Evolutionary conservation across 352 stramenopile species (phyloP), one percentile per base, ranked within the genome.

Genomic region (Phytopythium boreale): DNA sequence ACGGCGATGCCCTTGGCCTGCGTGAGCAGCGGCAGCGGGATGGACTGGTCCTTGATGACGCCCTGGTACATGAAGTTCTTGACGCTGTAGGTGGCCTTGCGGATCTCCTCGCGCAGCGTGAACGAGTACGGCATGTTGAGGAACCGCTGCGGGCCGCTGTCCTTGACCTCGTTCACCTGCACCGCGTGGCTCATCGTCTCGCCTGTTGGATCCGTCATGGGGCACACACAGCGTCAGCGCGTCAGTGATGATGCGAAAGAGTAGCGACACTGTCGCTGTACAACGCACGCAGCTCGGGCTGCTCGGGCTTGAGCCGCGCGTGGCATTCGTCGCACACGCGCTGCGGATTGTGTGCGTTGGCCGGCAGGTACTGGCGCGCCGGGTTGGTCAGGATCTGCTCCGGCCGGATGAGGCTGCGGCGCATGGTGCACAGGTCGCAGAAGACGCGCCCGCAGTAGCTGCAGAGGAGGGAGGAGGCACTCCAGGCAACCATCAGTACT

Each of bases 11-110:
- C 93, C 69, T 93, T 95, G 56, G 93, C 92, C 31, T 92, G 79
- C 36, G 82, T 88, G 53, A 98, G 79, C 22, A 98, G 76, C 37
- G 90, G 87, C 24, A 93, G 74, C 19, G 93, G 90, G 64, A 98
- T 95, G 20, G 83, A 96, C 65, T 92, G 81, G 68, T 97, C 88
- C 74, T 96, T 95, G 66, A 97, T 91, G 24, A 95, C 76, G 27
- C 86, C 88, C 61, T 91, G 72, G 62, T 84, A 90, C 63, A 93
- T 93, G 53, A 98, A 97, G 67, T 97, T 98, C 69, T 96, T 83
- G 62, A 98, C 78, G 65, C 91, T 96, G 74, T 97, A 96, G 10
- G 91, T 89, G 22, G 94, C 93, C 73, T 98, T 98, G 67, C 85
- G 77, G 61, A 98, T 92, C 79, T 98, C 94, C 53, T 94, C 89